Evolutionary conservation across 2,329 filamentous ascomycete genomes (phyloP).

Genomic region (Metarhizium guizhouense): DNA sequence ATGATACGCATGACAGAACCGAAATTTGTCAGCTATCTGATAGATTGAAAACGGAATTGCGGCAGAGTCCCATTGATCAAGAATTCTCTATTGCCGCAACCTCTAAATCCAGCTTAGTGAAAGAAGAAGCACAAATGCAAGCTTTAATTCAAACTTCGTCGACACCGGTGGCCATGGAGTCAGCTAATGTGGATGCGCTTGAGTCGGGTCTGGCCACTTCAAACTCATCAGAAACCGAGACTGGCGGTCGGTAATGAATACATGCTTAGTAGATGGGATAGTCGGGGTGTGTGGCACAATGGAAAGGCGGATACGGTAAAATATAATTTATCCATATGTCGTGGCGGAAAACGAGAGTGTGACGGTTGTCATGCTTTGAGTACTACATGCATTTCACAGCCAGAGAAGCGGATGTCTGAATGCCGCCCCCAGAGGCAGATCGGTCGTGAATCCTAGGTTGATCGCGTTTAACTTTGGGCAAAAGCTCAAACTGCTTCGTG

Average conservation of each 20-base stretch:
- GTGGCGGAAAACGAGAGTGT: not conserved
- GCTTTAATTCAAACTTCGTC: not conserved
- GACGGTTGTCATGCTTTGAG: not conserved
- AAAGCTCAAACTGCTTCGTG: not conserved
- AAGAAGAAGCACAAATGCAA: not conserved
- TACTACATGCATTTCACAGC: not conserved
- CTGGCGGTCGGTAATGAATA: not conserved
- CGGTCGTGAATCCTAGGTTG: not conserved
- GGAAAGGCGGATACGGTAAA: not conserved
- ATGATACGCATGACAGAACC: not conserved
- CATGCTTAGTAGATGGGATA: not conserved
- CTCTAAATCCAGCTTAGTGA: not conserved
- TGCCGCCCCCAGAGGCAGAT: not conserved
- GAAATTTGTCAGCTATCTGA: not conserved
- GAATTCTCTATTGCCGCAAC: not conserved
- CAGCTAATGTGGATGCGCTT: not conserved
- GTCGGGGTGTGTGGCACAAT: not conserved
- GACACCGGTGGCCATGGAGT: not conserved
- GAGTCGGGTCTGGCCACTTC: not conserved
- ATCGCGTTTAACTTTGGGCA: not conserved
- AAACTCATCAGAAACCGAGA: not conserved
- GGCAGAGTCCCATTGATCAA: not conserved
- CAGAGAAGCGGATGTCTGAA: not conserved
- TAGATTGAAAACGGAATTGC: not conserved
- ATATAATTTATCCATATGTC: not conserved